Conservation (phyloP, 202 grass and related monocot genomes). For the Carex arenaria region DNA sequence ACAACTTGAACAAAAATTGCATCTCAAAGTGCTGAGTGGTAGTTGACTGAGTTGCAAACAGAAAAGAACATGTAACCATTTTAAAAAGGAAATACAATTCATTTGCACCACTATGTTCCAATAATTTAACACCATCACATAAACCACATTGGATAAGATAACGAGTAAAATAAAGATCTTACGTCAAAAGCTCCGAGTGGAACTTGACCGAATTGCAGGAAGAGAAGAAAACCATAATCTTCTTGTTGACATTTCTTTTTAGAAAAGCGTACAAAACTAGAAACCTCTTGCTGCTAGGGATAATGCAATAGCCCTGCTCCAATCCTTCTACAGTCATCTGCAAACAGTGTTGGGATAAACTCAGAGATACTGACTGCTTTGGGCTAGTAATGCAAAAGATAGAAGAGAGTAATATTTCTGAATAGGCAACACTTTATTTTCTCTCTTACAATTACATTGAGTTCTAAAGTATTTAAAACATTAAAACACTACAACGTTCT, state of each 20-base stretch:
- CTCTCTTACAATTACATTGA: no score
- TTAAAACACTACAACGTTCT: no score
- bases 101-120: not conserved
- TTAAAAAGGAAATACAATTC: not conserved
- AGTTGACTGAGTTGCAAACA: slow-evolving; percentile 81
- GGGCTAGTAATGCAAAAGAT: no score
- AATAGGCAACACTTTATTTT: no score
- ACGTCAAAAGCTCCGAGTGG: slow-evolving; percentile 69
- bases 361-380: no score
- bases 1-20: not conserved
- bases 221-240: slow-evolving; percentile 99
- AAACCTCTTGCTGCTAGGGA: slow-evolving; percentile 75
- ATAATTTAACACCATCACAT: not conserved
- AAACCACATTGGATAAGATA: not conserved
- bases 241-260: slow-evolving; percentile 76
- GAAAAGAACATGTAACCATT: slow-evolving; percentile 56
- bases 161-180: not conserved
- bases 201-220: slow-evolving; percentile 97
- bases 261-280: slow-evolving; percentile 92
- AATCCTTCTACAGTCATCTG: slow-evolving; percentile 93
- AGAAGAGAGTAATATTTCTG: no score
- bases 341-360: not conserved
- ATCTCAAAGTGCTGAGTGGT: slow-evolving; percentile 47
- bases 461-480: no score
- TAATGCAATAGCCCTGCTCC: slow-evolving; percentile 83